phyloP scores from a whole-genome alignment of 2,329 filamentous ascomycete species.

The Blastomyces percursus region DNA sequence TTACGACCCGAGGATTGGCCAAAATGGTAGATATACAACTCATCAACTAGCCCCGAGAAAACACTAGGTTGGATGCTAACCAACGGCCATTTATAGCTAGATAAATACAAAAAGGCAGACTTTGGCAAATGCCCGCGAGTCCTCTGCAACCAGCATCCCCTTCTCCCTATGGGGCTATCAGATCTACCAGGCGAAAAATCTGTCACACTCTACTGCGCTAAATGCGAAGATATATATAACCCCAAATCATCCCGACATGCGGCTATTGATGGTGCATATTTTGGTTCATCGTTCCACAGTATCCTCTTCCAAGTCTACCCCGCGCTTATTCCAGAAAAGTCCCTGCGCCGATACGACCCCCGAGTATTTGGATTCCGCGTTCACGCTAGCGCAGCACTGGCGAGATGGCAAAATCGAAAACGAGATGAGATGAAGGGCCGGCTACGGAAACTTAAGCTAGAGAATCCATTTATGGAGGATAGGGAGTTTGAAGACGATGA shows the following conservation, averaged over 20 bases:
- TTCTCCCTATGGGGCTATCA: slow-evolving; percentile 88
- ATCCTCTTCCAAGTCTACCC: slow-evolving; percentile 99
- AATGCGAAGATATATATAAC: slow-evolving; percentile 98
- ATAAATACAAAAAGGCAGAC: slow-evolving; percentile 97
- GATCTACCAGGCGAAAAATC: slow-evolving; percentile 79
- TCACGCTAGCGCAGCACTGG: slow-evolving; percentile 74
- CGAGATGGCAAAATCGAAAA: slow-evolving; percentile 79
- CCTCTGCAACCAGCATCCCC: slow-evolving; percentile 82
- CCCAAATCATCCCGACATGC: slow-evolving; percentile 95
- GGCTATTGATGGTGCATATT: slow-evolving; percentile 93
- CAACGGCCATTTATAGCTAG: slow-evolving; percentile 50
- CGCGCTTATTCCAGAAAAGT: slow-evolving; percentile 76
- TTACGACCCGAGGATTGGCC: slow-evolving; percentile 81
- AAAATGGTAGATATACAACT: slow-evolving; percentile 67
- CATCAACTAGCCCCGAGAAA: background rate
- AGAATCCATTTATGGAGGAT: slow-evolving; percentile 66
- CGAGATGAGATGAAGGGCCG: slow-evolving; percentile 73
- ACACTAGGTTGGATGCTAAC: background rate
- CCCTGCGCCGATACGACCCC: slow-evolving; percentile 72
- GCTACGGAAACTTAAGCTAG: slow-evolving; percentile 56
- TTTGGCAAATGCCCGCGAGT: slow-evolving; percentile 98
- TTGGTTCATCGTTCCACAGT: slow-evolving; percentile 96
- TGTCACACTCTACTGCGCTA: slow-evolving; percentile 93
- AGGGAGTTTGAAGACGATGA: slow-evolving; percentile 37
- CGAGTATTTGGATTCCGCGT: slow-evolving; percentile 93